These are phyloP conservation scores for Capsella bursapastoris DNA, from an alignment of 345 rosid genomes.

Conservation along the genomic window DNA sequence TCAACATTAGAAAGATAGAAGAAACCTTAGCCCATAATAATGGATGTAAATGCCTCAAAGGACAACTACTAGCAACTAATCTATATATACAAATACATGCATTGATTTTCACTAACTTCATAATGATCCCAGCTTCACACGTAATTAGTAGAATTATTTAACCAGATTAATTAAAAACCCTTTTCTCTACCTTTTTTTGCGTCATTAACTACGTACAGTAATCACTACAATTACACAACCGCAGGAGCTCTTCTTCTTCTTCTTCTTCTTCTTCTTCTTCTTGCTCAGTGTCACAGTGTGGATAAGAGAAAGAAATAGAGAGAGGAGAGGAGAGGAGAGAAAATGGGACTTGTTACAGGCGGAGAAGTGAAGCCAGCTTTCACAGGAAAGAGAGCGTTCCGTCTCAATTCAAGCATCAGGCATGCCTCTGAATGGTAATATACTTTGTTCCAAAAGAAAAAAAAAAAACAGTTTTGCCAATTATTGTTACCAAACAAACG, in stretches of 20 bases:
- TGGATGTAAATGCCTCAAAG: slow-evolving; percentile 19
- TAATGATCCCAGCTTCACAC: slow-evolving; percentile 44
- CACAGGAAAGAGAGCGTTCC: slow-evolving; percentile 88
- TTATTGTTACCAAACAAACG: slow-evolving; percentile 4
- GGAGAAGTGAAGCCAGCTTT: slow-evolving; percentile 81
- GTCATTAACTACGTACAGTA: slow-evolving; percentile 38
- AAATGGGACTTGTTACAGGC: slow-evolving; percentile 82
- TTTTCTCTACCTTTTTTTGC: slow-evolving; percentile 26
- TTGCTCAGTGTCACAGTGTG: no score
- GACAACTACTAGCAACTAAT: neutral
- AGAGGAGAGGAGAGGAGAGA: slow-evolving; percentile 38
- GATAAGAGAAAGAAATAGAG: slow-evolving; percentile 22
- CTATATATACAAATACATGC: slow-evolving; percentile 33
- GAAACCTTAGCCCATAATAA: slow-evolving; percentile 24
- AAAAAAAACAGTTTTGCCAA: neutral
- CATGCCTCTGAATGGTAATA: slow-evolving; percentile 96
- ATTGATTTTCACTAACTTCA: slow-evolving; percentile 21
- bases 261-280: slow-evolving; percentile 4
- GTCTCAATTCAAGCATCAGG: slow-evolving; percentile 86
- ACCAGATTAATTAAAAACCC: slow-evolving; percentile 2
- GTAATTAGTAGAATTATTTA: slow-evolving; percentile 36
- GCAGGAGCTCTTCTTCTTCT: slow-evolving; percentile 28
- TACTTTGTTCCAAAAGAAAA: neutral
- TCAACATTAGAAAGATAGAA: slow-evolving; percentile 19
- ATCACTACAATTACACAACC: slow-evolving; percentile 21